Conservation (phyloP, 345 rosid genomes). For the Eucalyptus coolabah region DNA sequence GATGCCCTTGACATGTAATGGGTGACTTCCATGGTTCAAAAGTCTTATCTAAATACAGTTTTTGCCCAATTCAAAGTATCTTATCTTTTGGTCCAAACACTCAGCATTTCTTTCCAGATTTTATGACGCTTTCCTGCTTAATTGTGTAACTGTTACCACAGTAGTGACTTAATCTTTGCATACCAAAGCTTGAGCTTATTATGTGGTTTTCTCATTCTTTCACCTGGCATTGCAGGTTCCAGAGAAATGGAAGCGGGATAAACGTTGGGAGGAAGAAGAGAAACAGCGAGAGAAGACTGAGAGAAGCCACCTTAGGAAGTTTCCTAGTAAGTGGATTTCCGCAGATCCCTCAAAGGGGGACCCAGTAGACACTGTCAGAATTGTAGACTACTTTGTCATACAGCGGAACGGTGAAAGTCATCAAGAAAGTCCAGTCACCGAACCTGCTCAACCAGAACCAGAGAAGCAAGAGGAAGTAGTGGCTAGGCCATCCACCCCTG, state of each 20-base stretch:
- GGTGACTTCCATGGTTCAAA: not conserved
- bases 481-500: too few species aligned
- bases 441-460: too few species aligned
- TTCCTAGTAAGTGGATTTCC: conserved; percentile 77
- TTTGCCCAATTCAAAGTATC: not conserved
- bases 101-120: too few species aligned
- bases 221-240: conserved; percentile 21
- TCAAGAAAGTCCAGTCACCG: too few species aligned
- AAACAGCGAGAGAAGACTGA: too few species aligned
- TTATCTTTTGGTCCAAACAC: not conserved
- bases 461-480: too few species aligned
- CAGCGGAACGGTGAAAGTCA: conserved; percentile 14
- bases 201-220: not conserved
- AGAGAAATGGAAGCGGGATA: conserved; percentile 54
- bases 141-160: not conserved
- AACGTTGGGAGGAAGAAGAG: too few species aligned
- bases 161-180: not conserved
- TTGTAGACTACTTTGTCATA: conserved; percentile 58
- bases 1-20: not conserved
- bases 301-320: conserved; percentile 41
- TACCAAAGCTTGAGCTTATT: not conserved
- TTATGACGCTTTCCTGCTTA: not conserved
- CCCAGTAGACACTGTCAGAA: conserved; percentile 54
- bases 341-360: conserved; percentile 22
- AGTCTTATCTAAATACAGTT: not conserved